These are phyloP conservation scores for Magnusiomyces sp. DNA, from an alignment of 1,139 yeast species.

Conservation along the genomic window DNA sequence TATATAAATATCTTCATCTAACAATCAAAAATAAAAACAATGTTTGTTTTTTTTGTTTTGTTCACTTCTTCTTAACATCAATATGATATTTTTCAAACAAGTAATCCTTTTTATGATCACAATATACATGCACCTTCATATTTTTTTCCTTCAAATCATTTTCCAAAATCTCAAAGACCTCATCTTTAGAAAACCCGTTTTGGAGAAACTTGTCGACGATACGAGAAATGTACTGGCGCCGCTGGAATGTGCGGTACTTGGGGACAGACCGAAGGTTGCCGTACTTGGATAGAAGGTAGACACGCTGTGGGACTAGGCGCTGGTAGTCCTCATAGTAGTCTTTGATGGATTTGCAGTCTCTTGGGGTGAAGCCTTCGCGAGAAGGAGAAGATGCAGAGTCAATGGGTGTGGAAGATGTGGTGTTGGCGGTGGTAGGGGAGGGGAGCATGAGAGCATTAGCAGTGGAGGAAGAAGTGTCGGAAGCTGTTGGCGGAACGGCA, in stretches of 20 bases:
- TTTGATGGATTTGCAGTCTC: neutral
- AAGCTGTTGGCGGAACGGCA: no score
- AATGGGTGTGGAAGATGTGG: no score
- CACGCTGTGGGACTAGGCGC: neutral
- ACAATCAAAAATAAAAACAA: no score
- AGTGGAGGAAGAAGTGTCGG: no score
- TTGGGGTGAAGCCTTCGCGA: neutral
- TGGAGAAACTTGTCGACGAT: neutral
- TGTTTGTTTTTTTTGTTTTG: neutral
- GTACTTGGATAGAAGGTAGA: neutral
- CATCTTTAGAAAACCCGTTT: neutral
- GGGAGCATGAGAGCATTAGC: no score
- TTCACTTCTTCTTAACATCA: neutral
- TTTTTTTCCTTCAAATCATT: neutral
- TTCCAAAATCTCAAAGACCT: conserved; percentile 1
- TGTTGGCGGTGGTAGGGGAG: no score
- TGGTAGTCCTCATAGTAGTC: conserved; percentile 1
- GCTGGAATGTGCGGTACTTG: conserved; percentile 1
- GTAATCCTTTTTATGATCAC: conserved; percentile 3
- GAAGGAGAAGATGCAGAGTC: neutral
- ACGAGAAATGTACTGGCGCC: conserved; percentile 1
- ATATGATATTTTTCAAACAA: neutral
- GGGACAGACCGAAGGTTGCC: neutral
- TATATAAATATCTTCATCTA: no score
- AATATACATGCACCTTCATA: neutral